Evolutionary conservation across 306 rosid genomes (phyloP).

Genomic region (Cucurbita pepo): DNA sequence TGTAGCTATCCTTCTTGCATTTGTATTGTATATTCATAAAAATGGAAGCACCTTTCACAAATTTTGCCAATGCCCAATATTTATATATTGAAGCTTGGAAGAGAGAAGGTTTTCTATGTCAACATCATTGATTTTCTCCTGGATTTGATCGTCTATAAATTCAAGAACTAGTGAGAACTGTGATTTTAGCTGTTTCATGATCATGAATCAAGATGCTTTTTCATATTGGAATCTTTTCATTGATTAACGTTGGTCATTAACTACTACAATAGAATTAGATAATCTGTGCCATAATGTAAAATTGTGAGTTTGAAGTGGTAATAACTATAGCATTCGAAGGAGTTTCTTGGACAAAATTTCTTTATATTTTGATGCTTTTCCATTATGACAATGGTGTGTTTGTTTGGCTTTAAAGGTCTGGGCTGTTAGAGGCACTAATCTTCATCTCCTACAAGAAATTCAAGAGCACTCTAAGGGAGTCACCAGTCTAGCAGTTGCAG

Average conservation of each 20-base stretch:
- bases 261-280: background rate
- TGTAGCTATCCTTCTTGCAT: background rate
- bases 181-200: background rate
- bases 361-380: background rate
- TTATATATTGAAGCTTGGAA: background rate
- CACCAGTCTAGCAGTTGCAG: conserved; percentile 44
- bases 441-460: conserved; percentile 55
- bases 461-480: conserved; percentile 69
- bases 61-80: background rate
- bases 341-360: background rate
- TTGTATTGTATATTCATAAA: background rate
- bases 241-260: background rate
- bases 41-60: background rate
- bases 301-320: background rate
- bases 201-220: background rate
- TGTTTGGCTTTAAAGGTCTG: conserved; percentile 50
- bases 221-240: background rate
- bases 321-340: background rate
- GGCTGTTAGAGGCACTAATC: conserved; percentile 43
- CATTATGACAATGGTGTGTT: conserved; percentile 14
- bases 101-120: background rate
- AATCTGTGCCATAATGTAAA: background rate
- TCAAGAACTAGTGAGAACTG: background rate
- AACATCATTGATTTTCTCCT: background rate
- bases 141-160: background rate